These are phyloP conservation scores for Aspergillus baeticus DNA, from an alignment of 495 filamentous ascomycete species.

Conservation along the genomic window DNA sequence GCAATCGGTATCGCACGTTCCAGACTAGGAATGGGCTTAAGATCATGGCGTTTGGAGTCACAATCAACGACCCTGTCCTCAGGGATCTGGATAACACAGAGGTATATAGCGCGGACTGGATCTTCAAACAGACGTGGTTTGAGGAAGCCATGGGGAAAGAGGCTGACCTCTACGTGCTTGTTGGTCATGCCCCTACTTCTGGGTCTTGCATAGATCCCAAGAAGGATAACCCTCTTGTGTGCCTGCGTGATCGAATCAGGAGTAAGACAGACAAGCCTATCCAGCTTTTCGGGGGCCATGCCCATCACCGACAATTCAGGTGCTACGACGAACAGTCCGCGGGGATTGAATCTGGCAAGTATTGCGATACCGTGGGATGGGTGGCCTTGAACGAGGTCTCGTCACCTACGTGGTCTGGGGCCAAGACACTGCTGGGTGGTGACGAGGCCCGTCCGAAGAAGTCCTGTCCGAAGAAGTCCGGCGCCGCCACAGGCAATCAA, in stretches of 20 bases:
- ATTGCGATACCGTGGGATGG: conserved; percentile 46
- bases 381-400: conserved; percentile 32
- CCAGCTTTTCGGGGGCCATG: conserved; percentile 43
- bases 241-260: conserved; percentile 32
- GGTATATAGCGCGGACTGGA: conserved; percentile 2
- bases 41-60: conserved; percentile 42
- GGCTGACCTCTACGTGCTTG: conserved; percentile 38
- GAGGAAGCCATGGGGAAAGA: conserved; percentile 31
- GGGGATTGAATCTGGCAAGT: conserved; percentile 36
- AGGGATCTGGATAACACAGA: not conserved
- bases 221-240: conserved; percentile 26
- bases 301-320: conserved; percentile 35
- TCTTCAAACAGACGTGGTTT: conserved; percentile 38
- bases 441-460: not conserved
- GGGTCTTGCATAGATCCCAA: conserved; percentile 4
- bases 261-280: conserved; percentile 32
- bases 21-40: conserved; percentile 31
- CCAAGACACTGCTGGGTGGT: not conserved
- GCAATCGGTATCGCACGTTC: conserved; percentile 35
- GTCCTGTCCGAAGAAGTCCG: not conserved
- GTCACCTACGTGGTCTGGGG: conserved; percentile 17
- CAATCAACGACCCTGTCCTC: not conserved
- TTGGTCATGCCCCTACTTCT: conserved; percentile 36
- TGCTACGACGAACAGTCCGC: conserved; percentile 36
- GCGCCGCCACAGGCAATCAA: not conserved